Evolutionary conservation across 495 filamentous ascomycete genomes (phyloP).

Genomic region (Endocarpon pusillum): DNA sequence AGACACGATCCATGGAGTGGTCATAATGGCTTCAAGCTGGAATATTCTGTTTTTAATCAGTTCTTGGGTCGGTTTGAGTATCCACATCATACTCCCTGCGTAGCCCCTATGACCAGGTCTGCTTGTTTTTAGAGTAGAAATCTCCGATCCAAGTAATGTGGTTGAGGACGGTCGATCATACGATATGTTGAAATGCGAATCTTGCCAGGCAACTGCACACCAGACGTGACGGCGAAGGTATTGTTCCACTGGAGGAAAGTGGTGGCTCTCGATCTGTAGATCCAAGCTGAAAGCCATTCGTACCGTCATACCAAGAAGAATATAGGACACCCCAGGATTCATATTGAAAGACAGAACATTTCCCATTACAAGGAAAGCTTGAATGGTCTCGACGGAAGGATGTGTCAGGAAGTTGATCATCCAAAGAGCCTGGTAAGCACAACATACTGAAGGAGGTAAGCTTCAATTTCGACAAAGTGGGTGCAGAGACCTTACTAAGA

Average conservation of each 20-base stretch:
- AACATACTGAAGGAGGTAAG: slow-evolving; percentile 28
- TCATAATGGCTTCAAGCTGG: slow-evolving; percentile 25
- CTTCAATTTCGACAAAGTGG: not conserved
- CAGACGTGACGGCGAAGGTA: slow-evolving; percentile 28
- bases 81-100: slow-evolving; percentile 34
- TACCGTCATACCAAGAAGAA: slow-evolving; percentile 37
- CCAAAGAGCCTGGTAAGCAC: slow-evolving; percentile 44
- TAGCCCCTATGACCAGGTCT: slow-evolving; percentile 28
- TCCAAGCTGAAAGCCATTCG: slow-evolving; percentile 40
- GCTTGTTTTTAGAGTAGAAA: slow-evolving; percentile 25
- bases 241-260: slow-evolving; percentile 23
- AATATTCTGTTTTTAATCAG: slow-evolving; percentile 40
- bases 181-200: slow-evolving; percentile 41
- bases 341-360: slow-evolving; percentile 47
- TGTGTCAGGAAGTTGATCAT: slow-evolving; percentile 44
- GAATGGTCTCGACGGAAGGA: slow-evolving; percentile 39
- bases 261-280: slow-evolving; percentile 34
- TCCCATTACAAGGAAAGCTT: slow-evolving; percentile 39
- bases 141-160: slow-evolving; percentile 29
- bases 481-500: slow-evolving; percentile 28
- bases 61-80: slow-evolving; percentile 34
- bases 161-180: slow-evolving; percentile 40
- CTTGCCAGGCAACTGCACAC: slow-evolving; percentile 48
- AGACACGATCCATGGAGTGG: slow-evolving; percentile 26
- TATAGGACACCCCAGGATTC: slow-evolving; percentile 46